Base-by-base conservation (phyloP, 345 rosid species). In the Eucalyptus curtisii region DNA sequence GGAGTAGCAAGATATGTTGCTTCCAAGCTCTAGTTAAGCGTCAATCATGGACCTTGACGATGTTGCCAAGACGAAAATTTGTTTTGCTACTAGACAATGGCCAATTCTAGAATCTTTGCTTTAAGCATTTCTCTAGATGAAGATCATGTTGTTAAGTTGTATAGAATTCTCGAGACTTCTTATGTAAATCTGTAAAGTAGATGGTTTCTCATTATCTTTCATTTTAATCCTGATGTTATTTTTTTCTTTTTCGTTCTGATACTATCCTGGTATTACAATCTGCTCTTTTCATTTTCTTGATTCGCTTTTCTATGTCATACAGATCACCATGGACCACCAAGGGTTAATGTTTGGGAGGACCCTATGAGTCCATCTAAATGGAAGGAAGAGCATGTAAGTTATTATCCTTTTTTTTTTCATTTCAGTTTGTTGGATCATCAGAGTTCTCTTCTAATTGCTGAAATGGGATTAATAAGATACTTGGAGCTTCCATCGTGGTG, bases 361-460 rank as follows among this genome's bases (percentile, higher is more conserved):
- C 99, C 99, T n/a, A 90, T 92, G 97, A 95, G 89, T 91, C 99
- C 99, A 53, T 92, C 97, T 82, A 93, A 94, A 88, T 98, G 99
- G 99, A 98, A 98, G 89, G 99, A 97, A 89, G 98, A 97, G 91
- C 99, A 98, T 50, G 99, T 96, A 84, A 93, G 96, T 94, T 44
- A 24, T 66, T 53, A 49, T 89, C 84, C 2, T 50, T 44, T 16
- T 50, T 49, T 55, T 49, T 47, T 44, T n/a, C 27, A 30, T 44
- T 42, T 59, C 22, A 13, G 48, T 27, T 13, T 44, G 84, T 76
- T 13, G 15, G 47, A 40, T 76, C 15, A 76, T 76, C 3, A 0
- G 30, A 19, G 84, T 76, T 76, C 15, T 40, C 84, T 76, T 71
- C 45, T 37, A 71, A 68, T 68, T 71, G 27, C 82, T 37, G 45